phyloP scores from a whole-genome alignment of 1,139 yeast species.

The Petasospora fabianii region DNA sequence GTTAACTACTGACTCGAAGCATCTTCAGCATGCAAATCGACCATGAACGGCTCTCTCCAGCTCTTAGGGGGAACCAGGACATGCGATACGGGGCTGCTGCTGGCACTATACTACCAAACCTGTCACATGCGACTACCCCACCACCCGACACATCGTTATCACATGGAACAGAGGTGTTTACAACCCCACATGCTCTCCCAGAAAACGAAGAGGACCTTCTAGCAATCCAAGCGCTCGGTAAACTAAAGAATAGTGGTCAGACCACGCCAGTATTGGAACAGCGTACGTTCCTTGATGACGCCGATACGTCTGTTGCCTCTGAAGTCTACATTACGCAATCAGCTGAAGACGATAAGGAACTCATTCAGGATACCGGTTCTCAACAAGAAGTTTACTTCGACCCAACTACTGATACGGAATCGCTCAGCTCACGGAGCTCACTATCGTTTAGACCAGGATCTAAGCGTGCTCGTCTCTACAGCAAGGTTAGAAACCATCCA shows the following conservation, averaged over 20 bases:
- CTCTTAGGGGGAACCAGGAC: not conserved
- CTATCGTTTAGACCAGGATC: slow-evolving; percentile 7
- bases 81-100: not conserved
- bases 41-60: not conserved
- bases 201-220: slow-evolving; percentile 17
- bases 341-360: no score
- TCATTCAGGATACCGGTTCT: no score
- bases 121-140: slow-evolving; percentile 11
- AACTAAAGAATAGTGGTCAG: slow-evolving; percentile 20
- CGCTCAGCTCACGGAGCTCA: slow-evolving; percentile 2
- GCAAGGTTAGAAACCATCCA: slow-evolving; percentile 46
- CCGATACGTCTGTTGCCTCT: no score
- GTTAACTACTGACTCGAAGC: not conserved
- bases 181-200: slow-evolving; percentile 8
- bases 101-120: not conserved
- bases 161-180: slow-evolving; percentile 7
- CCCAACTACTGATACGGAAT: slow-evolving; percentile 17
- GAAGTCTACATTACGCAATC: no score
- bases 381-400: no score
- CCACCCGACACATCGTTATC: slow-evolving; percentile 4
- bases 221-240: slow-evolving; percentile 23
- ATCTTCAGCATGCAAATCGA: not conserved
- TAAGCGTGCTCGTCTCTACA: slow-evolving; percentile 25
- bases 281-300: not conserved
- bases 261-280: slow-evolving; percentile 3